A percentile compares a stretch with the other conserved stretches of the same genome.
Conservation (phyloP, 1,139 yeast genomes). For the Scheffersomyces lignicola region DNA sequence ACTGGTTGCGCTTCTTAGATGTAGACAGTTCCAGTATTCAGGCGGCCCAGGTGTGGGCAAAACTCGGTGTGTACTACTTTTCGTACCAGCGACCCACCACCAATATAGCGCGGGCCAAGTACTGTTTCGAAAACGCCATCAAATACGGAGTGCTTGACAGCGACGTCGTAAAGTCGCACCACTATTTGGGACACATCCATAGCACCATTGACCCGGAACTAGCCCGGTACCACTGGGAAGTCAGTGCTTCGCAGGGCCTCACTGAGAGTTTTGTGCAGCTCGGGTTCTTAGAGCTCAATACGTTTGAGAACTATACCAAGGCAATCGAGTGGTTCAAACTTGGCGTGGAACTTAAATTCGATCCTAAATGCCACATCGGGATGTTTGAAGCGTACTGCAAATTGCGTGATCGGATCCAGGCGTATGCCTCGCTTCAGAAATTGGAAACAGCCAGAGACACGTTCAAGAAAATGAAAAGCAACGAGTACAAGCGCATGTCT, state of each 20-base stretch:
- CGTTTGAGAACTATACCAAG: conserved; percentile 52
- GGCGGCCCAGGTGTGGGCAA: conserved; percentile 74
- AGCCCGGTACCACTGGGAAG: conserved; percentile 69
- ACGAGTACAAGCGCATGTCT: no score
- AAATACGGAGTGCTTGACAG: conserved; percentile 55
- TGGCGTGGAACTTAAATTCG: conserved; percentile 64
- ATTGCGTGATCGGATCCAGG: conserved; percentile 27
- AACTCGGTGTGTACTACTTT: conserved; percentile 66
- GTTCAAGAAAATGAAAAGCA: conserved; percentile 20
- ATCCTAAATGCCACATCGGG: conserved; percentile 69
- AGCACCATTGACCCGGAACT: conserved; percentile 55
- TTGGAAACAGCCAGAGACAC: conserved; percentile 24
- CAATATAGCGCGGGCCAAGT: conserved; percentile 51
- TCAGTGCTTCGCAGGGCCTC: conserved; percentile 75
- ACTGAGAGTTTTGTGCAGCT: conserved; percentile 72
- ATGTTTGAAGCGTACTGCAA: conserved; percentile 58
- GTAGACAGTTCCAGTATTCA: conserved; percentile 55
- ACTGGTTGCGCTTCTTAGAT: conserved; percentile 60
- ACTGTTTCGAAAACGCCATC: conserved; percentile 62
- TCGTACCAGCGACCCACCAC: conserved; percentile 39
- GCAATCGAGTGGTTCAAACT: conserved; percentile 84
- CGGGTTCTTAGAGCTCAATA: conserved; percentile 76
- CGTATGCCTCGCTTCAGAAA: conserved; percentile 25
- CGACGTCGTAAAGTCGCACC: conserved; percentile 68
- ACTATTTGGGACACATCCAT: conserved; percentile 70